These are phyloP conservation scores for Penicillium pulvis DNA, from an alignment of 495 filamentous ascomycete genomes.

Conservation along the genomic window DNA sequence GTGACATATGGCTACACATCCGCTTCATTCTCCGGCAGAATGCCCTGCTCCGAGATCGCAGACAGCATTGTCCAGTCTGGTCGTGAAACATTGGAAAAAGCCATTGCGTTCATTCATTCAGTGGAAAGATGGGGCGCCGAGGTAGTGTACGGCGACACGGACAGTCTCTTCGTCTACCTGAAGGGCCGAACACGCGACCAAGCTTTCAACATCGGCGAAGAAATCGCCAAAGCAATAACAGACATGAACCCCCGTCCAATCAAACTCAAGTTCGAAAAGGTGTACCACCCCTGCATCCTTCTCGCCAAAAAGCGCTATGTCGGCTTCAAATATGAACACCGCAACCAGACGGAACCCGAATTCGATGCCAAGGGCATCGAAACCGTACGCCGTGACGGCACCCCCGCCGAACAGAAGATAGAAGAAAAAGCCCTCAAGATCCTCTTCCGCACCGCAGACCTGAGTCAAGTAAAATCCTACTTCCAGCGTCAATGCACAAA, in stretches of 20 bases:
- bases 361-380: slow-evolving; percentile 99
- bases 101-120: slow-evolving; percentile 90
- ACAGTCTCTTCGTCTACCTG: slow-evolving; percentile 92
- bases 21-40: slow-evolving; percentile 90
- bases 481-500: slow-evolving; percentile 90
- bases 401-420: slow-evolving; percentile 94
- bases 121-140: slow-evolving; percentile 87
- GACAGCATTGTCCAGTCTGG: slow-evolving; percentile 97
- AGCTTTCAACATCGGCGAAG: slow-evolving; percentile 89
- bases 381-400: slow-evolving; percentile 92
- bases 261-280: slow-evolving; percentile 98
- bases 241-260: slow-evolving; percentile 88
- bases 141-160: slow-evolving; percentile 97
- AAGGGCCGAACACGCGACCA: slow-evolving; percentile 83
- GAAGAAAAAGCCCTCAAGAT: slow-evolving; percentile 91
- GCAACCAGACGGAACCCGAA: slow-evolving; percentile 75
- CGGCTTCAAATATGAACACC: slow-evolving; percentile 92
- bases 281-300: slow-evolving; percentile 91
- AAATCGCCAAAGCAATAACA: slow-evolving; percentile 89
- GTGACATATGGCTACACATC: slow-evolving; percentile 98
- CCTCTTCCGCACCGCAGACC: slow-evolving; percentile 85
- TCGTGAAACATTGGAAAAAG: slow-evolving; percentile 90
- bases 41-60: slow-evolving; percentile 97
- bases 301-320: slow-evolving; percentile 98
- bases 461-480: slow-evolving; percentile 87